Evolutionary conservation across 2,329 filamentous ascomycete genomes (phyloP).

Genomic region (Alternaria sp.): DNA sequence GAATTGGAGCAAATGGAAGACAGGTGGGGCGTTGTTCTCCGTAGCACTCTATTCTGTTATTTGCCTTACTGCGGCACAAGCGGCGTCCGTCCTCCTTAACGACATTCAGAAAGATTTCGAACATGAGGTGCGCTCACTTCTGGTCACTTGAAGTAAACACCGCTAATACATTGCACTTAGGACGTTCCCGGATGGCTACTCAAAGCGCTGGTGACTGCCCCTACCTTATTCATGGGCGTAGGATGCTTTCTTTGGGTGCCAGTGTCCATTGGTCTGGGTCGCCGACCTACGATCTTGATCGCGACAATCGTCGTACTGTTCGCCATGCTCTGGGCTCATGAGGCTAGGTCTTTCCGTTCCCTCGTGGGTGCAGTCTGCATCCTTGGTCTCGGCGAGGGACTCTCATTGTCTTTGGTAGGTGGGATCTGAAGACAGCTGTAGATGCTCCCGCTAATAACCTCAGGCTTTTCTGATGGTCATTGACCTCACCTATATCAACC

Average conservation of each 20-base stretch:
- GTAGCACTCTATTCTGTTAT: conserved; percentile 27
- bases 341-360: conserved; percentile 36
- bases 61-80: conserved; percentile 32
- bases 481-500: conserved; percentile 53
- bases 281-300: conserved; percentile 50
- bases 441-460: neutral
- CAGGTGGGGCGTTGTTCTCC: conserved; percentile 28
- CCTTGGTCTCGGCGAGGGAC: conserved; percentile 46
- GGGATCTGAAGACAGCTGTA: neutral
- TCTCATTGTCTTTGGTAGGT: conserved; percentile 44
- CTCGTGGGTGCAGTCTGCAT: conserved; percentile 45
- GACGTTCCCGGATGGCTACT: conserved; percentile 28
- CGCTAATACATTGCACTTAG: neutral
- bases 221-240: conserved; percentile 48
- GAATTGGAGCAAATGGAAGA: conserved; percentile 37
- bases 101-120: conserved; percentile 27
- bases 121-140: conserved; percentile 19
- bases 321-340: conserved; percentile 39
- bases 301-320: conserved; percentile 40
- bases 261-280: conserved; percentile 50
- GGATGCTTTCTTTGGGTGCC: conserved; percentile 53
- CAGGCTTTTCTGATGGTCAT: conserved; percentile 51
- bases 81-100: conserved; percentile 25
- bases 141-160: neutral
- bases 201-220: conserved; percentile 38